Evolutionary conservation across 257 asterid species (phyloP), one percentile per base, ranked within the genome.

Genomic region (Fraxinus cuspidata): DNA sequence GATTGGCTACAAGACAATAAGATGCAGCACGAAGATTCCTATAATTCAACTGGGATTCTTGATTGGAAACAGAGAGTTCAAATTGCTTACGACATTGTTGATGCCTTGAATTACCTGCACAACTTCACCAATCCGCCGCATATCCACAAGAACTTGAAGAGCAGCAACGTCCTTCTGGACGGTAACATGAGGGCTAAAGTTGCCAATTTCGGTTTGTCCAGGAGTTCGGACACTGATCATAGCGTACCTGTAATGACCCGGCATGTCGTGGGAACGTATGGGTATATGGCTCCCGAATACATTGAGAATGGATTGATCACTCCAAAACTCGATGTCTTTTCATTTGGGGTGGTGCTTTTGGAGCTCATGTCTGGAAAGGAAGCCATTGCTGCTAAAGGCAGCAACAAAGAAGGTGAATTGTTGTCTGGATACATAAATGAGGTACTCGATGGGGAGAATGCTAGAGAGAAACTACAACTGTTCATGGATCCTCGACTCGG

Each of bases 211-310:
- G 86, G 89, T 7, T 75, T 87, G 21, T 84, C 91, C 0, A 79
- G 87, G 77, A 73, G 81, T 34, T 3, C 85, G 25, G 84, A 81
- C 11, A 1, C 2, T 0, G 84, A 78, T 7, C 75, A 76, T 3
- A 64, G 34, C 6, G 73, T 42, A 16, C 23, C 56, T 0, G 68
- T 18, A 0, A 47, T 84, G 79, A 89, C 93, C 0, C 82, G 90
- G 78, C 91, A 89, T 53, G 91, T 90, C 0, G 86, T 88, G 23
- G 92, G 91, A 4, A 85, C 91, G 0, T 79, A 85, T 7, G 92
- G 92, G 9, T 88, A 90, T 76, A 90, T 90, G 92, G 87, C 89
- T 6, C 91, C 90, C 0, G 91, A 90, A 63, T 90, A 85, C 69
- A 68, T 90, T 34, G 95, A 88, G 81, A 84, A 82, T 1, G 95